phyloP scores from a whole-genome alignment of 768 basidiomycete genomes.

The Rhodotorula diobovata region DNA sequence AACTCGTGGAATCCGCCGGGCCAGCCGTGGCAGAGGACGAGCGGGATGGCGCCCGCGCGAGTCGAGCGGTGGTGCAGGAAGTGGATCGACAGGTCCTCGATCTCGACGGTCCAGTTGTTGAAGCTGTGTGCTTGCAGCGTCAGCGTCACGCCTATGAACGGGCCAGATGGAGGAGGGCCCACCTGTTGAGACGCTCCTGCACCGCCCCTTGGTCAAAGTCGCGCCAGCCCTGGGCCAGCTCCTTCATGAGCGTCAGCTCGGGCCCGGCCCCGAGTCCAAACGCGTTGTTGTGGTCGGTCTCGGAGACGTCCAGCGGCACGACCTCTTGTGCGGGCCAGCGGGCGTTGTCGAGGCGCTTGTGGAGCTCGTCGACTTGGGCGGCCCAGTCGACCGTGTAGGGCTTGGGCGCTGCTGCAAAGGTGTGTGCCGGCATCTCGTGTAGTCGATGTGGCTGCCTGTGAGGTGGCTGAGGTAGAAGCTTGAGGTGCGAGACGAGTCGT shows the following conservation, averaged over 20 bases:
- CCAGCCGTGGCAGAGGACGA: constrained; percentile 40
- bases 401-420: background rate
- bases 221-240: constrained; percentile 18
- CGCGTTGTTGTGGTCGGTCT: background rate
- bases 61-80: constrained; percentile 40
- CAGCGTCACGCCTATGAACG: too few species aligned
- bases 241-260: constrained; percentile 21
- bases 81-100: constrained; percentile 37
- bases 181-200: constrained; percentile 18
- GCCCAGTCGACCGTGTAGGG: constrained; percentile 22
- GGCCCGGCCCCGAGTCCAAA: constrained; percentile 9
- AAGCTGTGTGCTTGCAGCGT: background rate
- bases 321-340: constrained; percentile 20
- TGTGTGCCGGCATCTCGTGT: background rate
- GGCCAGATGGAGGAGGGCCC: background rate
- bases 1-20: constrained; percentile 42
- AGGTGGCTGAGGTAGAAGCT: too few species aligned
- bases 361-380: constrained; percentile 1
- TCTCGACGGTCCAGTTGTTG: constrained; percentile 26
- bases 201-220: background rate
- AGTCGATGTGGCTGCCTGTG: background rate
- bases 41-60: constrained; percentile 35
- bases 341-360: constrained; percentile 11
- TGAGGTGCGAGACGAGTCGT: too few species aligned
- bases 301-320: background rate